Percentiles rank a stretch among this genome's conserved stretches.
Conservation (phyloP, 2,329 filamentous ascomycete species). For the Paracorniculantispora psalliotae region DNA sequence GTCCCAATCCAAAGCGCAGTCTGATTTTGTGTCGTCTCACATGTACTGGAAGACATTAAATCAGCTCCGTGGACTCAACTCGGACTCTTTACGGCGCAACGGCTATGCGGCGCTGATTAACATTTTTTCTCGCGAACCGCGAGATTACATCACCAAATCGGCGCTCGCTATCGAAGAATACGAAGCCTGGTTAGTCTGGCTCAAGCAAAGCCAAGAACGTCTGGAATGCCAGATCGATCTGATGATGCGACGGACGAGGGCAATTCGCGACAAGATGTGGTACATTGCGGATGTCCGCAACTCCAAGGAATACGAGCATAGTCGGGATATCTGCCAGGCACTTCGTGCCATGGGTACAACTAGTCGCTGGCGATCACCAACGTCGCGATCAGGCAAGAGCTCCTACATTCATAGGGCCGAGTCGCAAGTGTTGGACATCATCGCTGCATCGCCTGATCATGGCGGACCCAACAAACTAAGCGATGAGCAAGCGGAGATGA, state of each 20-base stretch:
- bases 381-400: constrained; percentile 42
- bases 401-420: constrained; percentile 75
- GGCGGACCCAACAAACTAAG: constrained; percentile 92
- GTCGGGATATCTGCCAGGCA: constrained; percentile 77
- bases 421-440: constrained; percentile 78
- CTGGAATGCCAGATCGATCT: constrained; percentile 69
- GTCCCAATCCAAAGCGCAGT: constrained; percentile 69
- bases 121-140: constrained; percentile 67
- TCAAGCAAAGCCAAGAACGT: constrained; percentile 76
- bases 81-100: constrained; percentile 57
- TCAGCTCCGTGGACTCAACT: constrained; percentile 61
- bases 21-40: constrained; percentile 79
- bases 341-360: constrained; percentile 83
- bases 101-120: constrained; percentile 68
- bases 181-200: constrained; percentile 75
- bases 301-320: constrained; percentile 82
- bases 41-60: constrained; percentile 80
- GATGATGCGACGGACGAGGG: constrained; percentile 68
- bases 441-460: constrained; percentile 76
- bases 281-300: constrained; percentile 91
- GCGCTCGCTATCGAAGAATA: constrained; percentile 72
- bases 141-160: constrained; percentile 64
- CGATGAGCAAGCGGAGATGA: constrained; percentile 90
- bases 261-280: constrained; percentile 96
- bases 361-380: constrained; percentile 47